phyloP scores from a whole-genome alignment of 805 yeast genomes.

The Millerago galiae region DNA sequence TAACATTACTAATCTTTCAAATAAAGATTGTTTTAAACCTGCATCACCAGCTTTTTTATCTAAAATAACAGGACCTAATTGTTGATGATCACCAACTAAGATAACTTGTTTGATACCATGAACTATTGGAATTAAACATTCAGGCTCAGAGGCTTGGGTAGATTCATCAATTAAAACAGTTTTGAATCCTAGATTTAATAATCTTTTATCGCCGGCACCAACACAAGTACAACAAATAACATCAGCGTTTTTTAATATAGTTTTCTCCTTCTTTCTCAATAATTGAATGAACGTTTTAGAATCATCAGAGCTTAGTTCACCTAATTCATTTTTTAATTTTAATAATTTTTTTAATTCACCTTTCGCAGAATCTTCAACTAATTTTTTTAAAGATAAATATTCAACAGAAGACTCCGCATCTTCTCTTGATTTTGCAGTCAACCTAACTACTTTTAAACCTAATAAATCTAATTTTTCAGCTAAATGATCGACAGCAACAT shows the following conservation, averaged over 20 bases:
- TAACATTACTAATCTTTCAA: conserved; percentile 75
- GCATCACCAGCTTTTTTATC: conserved; percentile 79
- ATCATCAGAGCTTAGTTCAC: conserved; percentile 59
- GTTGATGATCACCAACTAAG: conserved; percentile 93
- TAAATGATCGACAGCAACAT: conserved; percentile 90
- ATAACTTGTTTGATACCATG: conserved; percentile 87
- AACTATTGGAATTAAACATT: conserved; percentile 80
- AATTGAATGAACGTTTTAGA: conserved; percentile 36
- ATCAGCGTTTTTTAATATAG: conserved; percentile 50
- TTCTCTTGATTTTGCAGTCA: conserved; percentile 73
- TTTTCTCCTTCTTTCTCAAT: conserved; percentile 41
- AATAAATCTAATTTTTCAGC: conserved; percentile 64
- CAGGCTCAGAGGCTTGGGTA: conserved; percentile 93
- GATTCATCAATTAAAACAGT: conserved; percentile 87
- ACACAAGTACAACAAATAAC: conserved; percentile 89
- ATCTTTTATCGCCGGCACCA: conserved; percentile 78
- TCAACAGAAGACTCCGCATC: conserved; percentile 65
- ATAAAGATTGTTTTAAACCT: conserved; percentile 79
- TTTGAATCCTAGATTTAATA: conserved; percentile 51
- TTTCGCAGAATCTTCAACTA: conserved; percentile 41
- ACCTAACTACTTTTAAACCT: conserved; percentile 72
- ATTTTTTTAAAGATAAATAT: conserved; percentile 49
- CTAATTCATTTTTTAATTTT: conserved; percentile 53
- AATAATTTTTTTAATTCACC: conserved; percentile 55
- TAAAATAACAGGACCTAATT: conserved; percentile 85